A percentile compares a stretch with the other conserved stretches of the same genome.
Conservation (phyloP, 2,329 filamentous ascomycete genomes). For the Aspergillus viridinutans region DNA sequence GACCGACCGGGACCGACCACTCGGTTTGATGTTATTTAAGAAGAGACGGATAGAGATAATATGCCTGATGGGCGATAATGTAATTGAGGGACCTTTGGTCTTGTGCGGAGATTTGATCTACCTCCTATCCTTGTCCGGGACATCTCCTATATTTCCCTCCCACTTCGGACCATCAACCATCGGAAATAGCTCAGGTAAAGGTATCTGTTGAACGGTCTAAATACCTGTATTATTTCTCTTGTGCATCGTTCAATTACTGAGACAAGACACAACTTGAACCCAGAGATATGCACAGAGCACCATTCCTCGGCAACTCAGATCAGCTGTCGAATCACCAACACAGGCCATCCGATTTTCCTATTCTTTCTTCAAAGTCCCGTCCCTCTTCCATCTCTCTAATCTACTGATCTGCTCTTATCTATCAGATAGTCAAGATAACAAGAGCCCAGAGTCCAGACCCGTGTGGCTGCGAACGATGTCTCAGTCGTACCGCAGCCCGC, state of each 20-base stretch:
- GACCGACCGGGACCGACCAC: constrained; percentile 1
- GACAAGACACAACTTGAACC: not conserved
- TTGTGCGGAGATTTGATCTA: not conserved
- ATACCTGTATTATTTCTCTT: too few species aligned
- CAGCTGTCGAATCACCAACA: not conserved
- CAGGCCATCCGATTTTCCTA: not conserved
- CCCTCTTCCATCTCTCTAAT: not conserved
- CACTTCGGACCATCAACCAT: not conserved
- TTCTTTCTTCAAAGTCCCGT: not conserved
- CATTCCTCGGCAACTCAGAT: not conserved
- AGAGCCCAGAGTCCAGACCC: not conserved
- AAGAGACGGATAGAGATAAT: constrained; percentile 17
- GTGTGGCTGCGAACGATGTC: not conserved
- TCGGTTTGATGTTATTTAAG: constrained; percentile 15
- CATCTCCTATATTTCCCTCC: not conserved
- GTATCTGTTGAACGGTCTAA: too few species aligned
- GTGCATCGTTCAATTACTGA: too few species aligned
- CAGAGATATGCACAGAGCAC: not conserved
- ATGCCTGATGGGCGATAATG: constrained; percentile 9
- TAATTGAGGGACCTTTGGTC: constrained; percentile 1
- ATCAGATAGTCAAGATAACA: not conserved
- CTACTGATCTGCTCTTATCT: not conserved
- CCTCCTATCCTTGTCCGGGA: not conserved
- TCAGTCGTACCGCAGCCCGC: not conserved
- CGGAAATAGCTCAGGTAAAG: too few species aligned